Evolutionary conservation across 495 filamentous ascomycete species (phyloP), one percentile per base, ranked within the genome.

Genomic region (Ramalina intermedia): DNA sequence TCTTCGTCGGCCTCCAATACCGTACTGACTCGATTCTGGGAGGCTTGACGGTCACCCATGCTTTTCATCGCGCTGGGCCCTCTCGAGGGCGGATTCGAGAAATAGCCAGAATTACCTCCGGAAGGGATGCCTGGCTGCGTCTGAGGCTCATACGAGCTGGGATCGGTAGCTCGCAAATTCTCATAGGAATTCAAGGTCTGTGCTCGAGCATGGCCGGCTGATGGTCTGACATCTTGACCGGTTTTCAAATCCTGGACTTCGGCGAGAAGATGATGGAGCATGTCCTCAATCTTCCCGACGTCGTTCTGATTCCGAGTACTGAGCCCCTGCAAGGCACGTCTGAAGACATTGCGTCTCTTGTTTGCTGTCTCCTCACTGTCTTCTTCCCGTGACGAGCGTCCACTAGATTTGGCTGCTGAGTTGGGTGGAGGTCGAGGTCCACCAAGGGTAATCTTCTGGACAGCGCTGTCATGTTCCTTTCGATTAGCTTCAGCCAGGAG

Each of bases 241-340:
- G 76, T 74, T 55, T 94, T 94, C 43, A 99, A 69, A 33, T 79
- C 82, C 58, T 95, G 87, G 20, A 99, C 87, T 59, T 99, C 89
- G 45, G 75, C 84, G 27, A 96, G 78, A 29, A 99, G 71, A 60
- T 91, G 87, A 51, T 85, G 83, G 38, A 99, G 73, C 88, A 99
- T 94, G 24, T 84, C 85, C 66, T 99, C 93, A 55, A 99, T 94
- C 63, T 84, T 87, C 48, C 78, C 69, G 17, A 99, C 72, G 56
- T 99, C 91, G 56, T 85, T 93, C 13, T 80, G 74, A 39, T 85
- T 89, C 64, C 87, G 90, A 55, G 84, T 73, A 54, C 85, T 83
- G 37, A 99, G 68, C 4, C 90, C 88, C 59, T 89, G 87, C 21
- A 99, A 69, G 12, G 93, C 93, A 51, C 91, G 83, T 56, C 82